Percentiles rank a stretch among this genome's conserved stretches.
These are phyloP conservation scores for Neospermospora avenae DNA, from an alignment of 2,329 filamentous ascomycete genomes.

Conservation along the genomic window DNA sequence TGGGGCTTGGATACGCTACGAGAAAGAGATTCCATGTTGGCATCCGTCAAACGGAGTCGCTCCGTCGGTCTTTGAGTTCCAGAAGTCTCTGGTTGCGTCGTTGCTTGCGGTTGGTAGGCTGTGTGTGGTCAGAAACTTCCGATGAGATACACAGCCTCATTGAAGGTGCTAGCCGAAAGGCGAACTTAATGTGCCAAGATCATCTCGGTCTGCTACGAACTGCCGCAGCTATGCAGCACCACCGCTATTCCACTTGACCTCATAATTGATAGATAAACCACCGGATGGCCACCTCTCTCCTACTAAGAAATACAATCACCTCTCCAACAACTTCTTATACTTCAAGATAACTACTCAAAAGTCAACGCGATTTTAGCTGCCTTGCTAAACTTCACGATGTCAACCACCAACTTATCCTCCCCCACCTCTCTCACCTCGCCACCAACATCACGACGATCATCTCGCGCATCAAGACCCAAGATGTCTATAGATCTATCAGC, in stretches of 20 bases:
- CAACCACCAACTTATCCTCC: constrained; percentile 3
- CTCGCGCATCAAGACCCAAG: constrained; percentile 41
- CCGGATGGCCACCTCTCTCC: neutral
- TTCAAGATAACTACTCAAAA: neutral
- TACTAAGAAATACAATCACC: neutral
- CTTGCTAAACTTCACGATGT: constrained; percentile 7
- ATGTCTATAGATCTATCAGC: constrained; percentile 68
- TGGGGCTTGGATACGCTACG: constrained; percentile 1
- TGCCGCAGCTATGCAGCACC: constrained; percentile 6
- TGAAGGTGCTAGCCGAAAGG: constrained; percentile 3
- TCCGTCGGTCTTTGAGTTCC: neutral
- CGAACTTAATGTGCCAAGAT: constrained; percentile 8
- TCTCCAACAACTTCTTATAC: neutral
- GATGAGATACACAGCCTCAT: constrained; percentile 8
- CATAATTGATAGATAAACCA: constrained; percentile 8
- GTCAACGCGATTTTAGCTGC: neutral
- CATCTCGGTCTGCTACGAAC: constrained; percentile 1
- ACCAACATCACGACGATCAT: constrained; percentile 27
- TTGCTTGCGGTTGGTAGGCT: constrained; percentile 9
- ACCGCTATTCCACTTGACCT: neutral
- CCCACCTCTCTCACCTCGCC: constrained; percentile 24
- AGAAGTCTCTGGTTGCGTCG: constrained; percentile 8
- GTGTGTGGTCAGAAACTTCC: constrained; percentile 10
- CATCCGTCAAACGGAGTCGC: neutral
- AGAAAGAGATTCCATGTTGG: neutral